Evolutionary conservation across 768 basidiomycete genomes (phyloP), one percentile per base, ranked within the genome.

Genomic region (Austroboletus festivus): DNA sequence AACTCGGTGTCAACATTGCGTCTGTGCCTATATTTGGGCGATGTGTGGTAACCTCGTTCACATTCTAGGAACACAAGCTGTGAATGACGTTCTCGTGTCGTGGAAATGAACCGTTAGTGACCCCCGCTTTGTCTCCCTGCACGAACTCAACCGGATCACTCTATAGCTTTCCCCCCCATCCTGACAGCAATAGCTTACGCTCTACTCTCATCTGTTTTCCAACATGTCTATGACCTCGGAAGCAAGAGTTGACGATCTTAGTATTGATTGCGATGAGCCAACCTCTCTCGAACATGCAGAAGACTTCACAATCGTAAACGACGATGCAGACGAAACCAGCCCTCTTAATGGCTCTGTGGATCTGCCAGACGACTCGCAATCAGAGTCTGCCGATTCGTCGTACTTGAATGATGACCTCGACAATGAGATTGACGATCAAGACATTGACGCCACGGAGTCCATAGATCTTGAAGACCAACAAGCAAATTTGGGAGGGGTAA

Each of bases 1-100:
- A 48, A 54, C 35, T 44, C 42, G 49, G 61, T 51, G 26, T 18
- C 26, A 37, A 33, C 42, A 53, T 63, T 62, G 55, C 61, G 61
- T 23, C 30, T 45, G 51, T 53, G 44, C n/a, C 58, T 38, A 46
- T 51, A 24, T 58, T 50, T 53, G 61, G 49, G 48, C 5, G 52
- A 51, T 57, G 4, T 10, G 43, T 48, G 46, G 23, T 26, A 15
- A n/a, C 40, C 28, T 37, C 18, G 7, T 46, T 30, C n/a, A 12
- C 28, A 12, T 6, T 28, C 12, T 12, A 28, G 30, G 44, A 42
- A 12, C 1, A 3, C 30, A 30, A 5, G 26, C 9, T 41, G 6
- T 30, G 42, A 11, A 34, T n/a, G 20, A 12, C 13, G 15, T 33
- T 53, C 57, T 49, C 48, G 7, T 52, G 50, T 15, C 41, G 19